Conservation (phyloP, 257 asterid genomes). For the Linaria vulgaris region DNA sequence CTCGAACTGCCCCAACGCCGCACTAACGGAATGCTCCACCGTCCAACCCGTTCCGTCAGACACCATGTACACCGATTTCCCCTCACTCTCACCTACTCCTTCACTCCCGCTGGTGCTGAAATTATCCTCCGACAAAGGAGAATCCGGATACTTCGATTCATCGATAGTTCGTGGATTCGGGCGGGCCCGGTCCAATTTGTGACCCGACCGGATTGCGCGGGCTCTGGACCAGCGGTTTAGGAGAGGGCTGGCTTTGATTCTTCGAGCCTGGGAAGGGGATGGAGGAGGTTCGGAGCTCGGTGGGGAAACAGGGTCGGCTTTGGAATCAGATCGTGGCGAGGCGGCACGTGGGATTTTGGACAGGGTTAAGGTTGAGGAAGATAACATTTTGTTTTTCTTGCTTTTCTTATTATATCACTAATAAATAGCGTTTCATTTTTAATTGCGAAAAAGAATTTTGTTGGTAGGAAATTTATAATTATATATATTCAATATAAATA, state of each 20-base stretch:
- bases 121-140: slow-evolving; percentile 13
- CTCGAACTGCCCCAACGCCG: slow-evolving; percentile 95
- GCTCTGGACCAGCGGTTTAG: slow-evolving; percentile 93
- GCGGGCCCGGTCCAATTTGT: slow-evolving; percentile 49
- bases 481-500: too few relatives aligned
- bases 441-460: too few relatives aligned
- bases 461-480: too few relatives aligned
- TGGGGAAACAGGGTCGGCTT: slow-evolving; percentile 35
- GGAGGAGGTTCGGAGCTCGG: slow-evolving; percentile 28
- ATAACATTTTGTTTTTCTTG: slow-evolving; percentile 31
- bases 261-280: slow-evolving; percentile 42
- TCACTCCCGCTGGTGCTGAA: too few relatives aligned
- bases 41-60: slow-evolving; percentile 99
- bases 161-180: slow-evolving; percentile 28
- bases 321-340: slow-evolving; percentile 26
- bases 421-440: too few relatives aligned
- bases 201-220: slow-evolving; percentile 79
- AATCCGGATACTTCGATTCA: slow-evolving; percentile 22
- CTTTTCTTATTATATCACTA: too few relatives aligned
- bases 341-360: slow-evolving; percentile 35
- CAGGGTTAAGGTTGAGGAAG: slow-evolving; percentile 36
- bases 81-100: too few relatives aligned
- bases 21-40: slow-evolving; percentile 83
- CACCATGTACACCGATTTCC: slow-evolving; percentile 75
- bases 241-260: slow-evolving; percentile 65